Base-by-base conservation (phyloP, 257 asterid genomes). In the Przewalskia tangutica region DNA sequence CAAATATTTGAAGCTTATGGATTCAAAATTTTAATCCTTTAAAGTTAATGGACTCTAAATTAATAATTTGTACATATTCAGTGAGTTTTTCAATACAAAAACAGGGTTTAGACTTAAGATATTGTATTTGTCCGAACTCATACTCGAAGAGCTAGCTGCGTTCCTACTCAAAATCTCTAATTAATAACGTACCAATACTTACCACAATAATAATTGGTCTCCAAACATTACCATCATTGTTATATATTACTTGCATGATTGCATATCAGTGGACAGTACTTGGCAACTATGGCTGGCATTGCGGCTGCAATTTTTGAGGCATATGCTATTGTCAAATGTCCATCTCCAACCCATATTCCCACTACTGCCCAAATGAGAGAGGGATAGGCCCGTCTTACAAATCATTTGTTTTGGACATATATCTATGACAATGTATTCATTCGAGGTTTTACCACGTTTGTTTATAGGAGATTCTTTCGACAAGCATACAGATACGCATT, bases 81-180 rank as follows among this genome's bases (percentile, higher is more conserved):
- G 1, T 27, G 1, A 2, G 32, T 12, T 50, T 8, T 50, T 50
- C 3, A 10, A 50, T 50, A 0, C 1, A 63, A 63, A 32, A 5
- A 12, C 6, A 0, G 1, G 27, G 5, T 9, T 23, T 23, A 2
- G 5, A 62, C 4, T 0, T 23, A 60, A 62, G 17, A 0, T 62
- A 62, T 62, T 3, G 6, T 23, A 27, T 27, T 27, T 62, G 17
- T 0, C 0, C 13, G 0, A 64, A 32, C 2, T 5, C 0, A 0
- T 12, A 64, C 32, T 12, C 0, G 0, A 7, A 63, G 2, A 0
- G 6, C 12, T 0, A 32, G 16, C 9, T 5, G 1, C 18, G 7
- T 5, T 12, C 1, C 0, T 32, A 13, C 20, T 3, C 38, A 7
- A 13, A 2, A 64, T 2, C 6, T 64, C 3, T 12, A 0, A 64